Conservation (phyloP, 768 basidiomycete species). For the Myochromella boudieri region DNA sequence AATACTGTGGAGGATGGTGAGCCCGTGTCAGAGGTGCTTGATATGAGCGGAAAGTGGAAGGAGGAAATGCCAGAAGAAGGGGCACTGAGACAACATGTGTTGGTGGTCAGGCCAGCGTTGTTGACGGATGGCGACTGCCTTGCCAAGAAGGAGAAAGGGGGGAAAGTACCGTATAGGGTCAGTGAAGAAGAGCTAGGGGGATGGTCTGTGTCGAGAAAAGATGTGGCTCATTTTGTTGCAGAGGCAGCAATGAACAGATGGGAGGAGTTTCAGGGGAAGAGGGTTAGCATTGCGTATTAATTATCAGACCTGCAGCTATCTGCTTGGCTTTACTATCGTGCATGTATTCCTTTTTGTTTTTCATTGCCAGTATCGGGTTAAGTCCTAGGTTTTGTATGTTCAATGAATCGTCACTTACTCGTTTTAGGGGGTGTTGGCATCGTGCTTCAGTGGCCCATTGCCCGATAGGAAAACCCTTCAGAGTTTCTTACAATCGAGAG, state of each 20-base stretch:
- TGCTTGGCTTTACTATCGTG: no score
- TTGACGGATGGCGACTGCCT: conserved; percentile 57
- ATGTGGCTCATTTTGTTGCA: conserved; percentile 66
- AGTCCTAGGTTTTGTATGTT: no score
- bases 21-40: conserved; percentile 39
- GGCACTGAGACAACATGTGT: conserved; percentile 40
- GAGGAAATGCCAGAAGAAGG: conserved; percentile 40
- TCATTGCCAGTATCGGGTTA: no score
- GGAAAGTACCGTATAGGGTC: conserved; percentile 37
- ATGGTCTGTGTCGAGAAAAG: conserved; percentile 58
- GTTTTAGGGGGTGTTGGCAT: no score
- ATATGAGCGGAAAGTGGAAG: conserved; percentile 43
- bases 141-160: conserved; percentile 32
- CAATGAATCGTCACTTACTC: no score
- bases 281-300: conserved; percentile 34
- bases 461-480: no score
- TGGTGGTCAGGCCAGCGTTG: conserved; percentile 57
- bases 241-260: conserved; percentile 47
- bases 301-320: no score
- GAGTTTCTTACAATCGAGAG: no score
- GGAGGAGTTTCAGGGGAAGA: conserved; percentile 52
- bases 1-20: conserved; percentile 35
- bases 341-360: no score
- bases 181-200: conserved; percentile 39
- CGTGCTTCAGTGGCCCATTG: no score